phyloP scores from a whole-genome alignment of 768 basidiomycete species.

The Suillus sp. region DNA sequence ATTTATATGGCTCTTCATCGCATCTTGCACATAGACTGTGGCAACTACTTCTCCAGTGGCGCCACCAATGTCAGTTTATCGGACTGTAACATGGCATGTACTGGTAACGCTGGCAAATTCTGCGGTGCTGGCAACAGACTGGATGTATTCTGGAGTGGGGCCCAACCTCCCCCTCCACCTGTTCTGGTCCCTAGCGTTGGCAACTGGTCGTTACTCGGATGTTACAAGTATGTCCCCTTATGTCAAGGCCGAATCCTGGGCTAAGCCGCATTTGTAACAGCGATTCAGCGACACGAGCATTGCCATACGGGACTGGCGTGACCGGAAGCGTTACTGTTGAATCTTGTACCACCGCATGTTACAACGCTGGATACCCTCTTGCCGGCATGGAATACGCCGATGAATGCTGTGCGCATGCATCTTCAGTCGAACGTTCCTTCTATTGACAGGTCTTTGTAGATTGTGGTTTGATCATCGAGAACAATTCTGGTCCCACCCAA shows the following conservation, averaged over 20 bases:
- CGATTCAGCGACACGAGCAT: constrained; percentile 33
- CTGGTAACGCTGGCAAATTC: constrained; percentile 54
- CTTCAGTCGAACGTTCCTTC: neutral
- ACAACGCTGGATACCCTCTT: constrained; percentile 39
- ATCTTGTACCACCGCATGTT: constrained; percentile 51
- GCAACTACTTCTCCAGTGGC: constrained; percentile 50
- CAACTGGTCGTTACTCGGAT: constrained; percentile 72
- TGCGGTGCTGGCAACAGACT: constrained; percentile 65
- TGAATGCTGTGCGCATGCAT: constrained; percentile 48
- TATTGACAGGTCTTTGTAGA: constrained; percentile 9
- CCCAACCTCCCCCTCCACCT: constrained; percentile 56
- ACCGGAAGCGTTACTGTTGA: constrained; percentile 49
- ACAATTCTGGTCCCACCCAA: constrained; percentile 38
- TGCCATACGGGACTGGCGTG: constrained; percentile 36
- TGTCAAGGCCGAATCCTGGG: neutral
- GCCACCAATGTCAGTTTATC: constrained; percentile 45
- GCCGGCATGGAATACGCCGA: constrained; percentile 50
- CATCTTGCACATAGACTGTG: constrained; percentile 56
- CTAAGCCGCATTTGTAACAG: constrained; percentile 32
- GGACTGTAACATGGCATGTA: constrained; percentile 65
- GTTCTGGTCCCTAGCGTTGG: constrained; percentile 55
- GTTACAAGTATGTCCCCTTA: constrained; percentile 55
- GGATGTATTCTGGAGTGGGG: constrained; percentile 67
- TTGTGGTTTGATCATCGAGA: constrained; percentile 22
- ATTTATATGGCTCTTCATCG: constrained; percentile 9